Evolutionary conservation across 768 basidiomycete species (phyloP), one percentile per base, ranked within the genome.

Genomic region (Xerocomellus chrysenteron): DNA sequence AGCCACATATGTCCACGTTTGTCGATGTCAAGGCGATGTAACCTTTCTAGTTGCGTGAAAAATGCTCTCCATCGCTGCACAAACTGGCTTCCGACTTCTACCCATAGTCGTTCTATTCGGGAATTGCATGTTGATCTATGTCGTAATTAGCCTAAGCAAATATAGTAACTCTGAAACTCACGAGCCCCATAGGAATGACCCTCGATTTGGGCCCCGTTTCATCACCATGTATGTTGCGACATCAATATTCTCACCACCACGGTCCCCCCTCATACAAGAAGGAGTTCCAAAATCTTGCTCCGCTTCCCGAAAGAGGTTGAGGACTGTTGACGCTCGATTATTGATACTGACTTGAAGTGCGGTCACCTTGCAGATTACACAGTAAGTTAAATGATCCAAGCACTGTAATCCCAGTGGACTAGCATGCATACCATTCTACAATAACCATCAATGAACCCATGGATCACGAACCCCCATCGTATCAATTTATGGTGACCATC

Each of bases 231-330:
- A 37, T 7, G 36, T 37, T 76, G 67, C 62, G 40, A 71, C 64
- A 21, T 64, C 59, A 4, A 63, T 55, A 47, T 74, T 74, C 39
- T 74, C 65, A 2, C 65, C 61, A 5, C 71, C 72, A 7, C 53
- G 45, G 49, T 73, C 69, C 8, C 70, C 72, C n/a, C 58, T 43
- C 8, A 73, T 51, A 5, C 58, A 47, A 17, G 60, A 73, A 1
- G 71, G 72, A 21, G 21, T 21, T 21, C 21, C 5, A 45, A 21
- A 3, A 21, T 21, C 21, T 21, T 21, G 21, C 21, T 21, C 68
- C 68, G 64, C 66, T 13, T 54, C 16, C 1, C 58, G 40, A 45
- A 73, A 73, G 3, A 66, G 35, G 3, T 52, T 14, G 0, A 68
- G 40, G 1, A 73, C 68, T 0, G 63, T 73, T 9, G 24, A 6